Conservation (phyloP, 441 rosid genomes). For the Populus hybrid region DNA sequence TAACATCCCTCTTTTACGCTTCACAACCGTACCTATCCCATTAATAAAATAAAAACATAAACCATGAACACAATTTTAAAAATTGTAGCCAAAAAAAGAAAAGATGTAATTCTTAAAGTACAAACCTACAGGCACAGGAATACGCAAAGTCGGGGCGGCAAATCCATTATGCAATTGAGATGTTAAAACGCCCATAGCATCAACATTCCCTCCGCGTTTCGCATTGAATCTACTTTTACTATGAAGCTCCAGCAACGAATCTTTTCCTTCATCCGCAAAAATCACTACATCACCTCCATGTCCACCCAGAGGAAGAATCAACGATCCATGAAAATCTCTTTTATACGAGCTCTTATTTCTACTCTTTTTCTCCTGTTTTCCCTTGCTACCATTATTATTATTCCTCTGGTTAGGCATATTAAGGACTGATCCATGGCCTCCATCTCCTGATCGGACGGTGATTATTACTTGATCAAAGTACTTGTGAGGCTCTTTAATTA, state of each 20-base stretch:
- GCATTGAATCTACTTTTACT: slow-evolving; percentile 46
- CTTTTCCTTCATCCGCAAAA: slow-evolving; percentile 59
- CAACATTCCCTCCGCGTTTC: slow-evolving; percentile 76
- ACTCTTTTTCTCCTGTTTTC: slow-evolving; percentile 27
- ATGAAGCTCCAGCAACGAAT: slow-evolving; percentile 58
- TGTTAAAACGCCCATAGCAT: slow-evolving; percentile 51
- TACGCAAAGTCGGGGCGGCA: slow-evolving; percentile 55
- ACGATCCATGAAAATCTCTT: slow-evolving; percentile 72
- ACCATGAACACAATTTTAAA: neutral
- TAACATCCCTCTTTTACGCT: slow-evolving; percentile 60
- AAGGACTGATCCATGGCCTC: slow-evolving; percentile 67
- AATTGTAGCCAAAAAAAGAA: neutral
- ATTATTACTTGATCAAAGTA: slow-evolving; percentile 63
- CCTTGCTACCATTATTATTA: slow-evolving; percentile 24
- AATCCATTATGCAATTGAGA: slow-evolving; percentile 51
- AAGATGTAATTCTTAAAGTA: neutral
- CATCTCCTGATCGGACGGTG: slow-evolving; percentile 70
- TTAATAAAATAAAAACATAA: neutral
- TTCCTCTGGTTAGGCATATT: slow-evolving; percentile 37
- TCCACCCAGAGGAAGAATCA: slow-evolving; percentile 63
- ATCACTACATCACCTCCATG: slow-evolving; percentile 70
- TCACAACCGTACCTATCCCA: slow-evolving; percentile 64
- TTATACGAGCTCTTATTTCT: slow-evolving; percentile 36
- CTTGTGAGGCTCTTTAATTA: slow-evolving; percentile 64
- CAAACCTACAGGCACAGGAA: slow-evolving; percentile 71